These are phyloP conservation scores for Asterophora parasitica DNA, from an alignment of 768 basidiomycete species.

Conservation along the genomic window DNA sequence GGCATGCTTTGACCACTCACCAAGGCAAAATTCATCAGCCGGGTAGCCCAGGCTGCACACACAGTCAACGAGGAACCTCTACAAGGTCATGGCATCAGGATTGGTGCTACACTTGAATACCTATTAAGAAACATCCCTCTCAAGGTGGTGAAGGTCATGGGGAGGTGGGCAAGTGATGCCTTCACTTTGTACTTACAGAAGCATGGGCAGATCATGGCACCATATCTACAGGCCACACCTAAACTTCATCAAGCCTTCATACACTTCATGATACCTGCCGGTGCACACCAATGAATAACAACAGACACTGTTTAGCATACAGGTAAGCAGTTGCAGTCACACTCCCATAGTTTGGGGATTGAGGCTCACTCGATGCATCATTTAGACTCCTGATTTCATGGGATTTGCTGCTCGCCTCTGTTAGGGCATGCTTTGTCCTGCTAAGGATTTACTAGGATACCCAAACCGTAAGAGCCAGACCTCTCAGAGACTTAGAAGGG, in stretches of 20 bases:
- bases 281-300: not conserved
- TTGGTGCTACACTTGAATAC: conserved; percentile 23
- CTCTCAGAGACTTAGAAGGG: no score
- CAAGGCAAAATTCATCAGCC: conserved; percentile 16
- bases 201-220: conserved; percentile 13
- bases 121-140: conserved; percentile 16
- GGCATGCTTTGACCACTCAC: conserved; percentile 18
- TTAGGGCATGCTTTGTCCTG: no score
- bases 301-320: not conserved
- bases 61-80: conserved; percentile 5
- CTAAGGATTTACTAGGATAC: no score
- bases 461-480: no score
- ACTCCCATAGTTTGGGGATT: not conserved
- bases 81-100: conserved; percentile 23
- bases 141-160: conserved; percentile 13
- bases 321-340: not conserved
- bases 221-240: conserved; percentile 11
- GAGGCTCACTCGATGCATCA: conserved; percentile 1
- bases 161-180: conserved; percentile 12
- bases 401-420: conserved; percentile 3
- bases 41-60: conserved; percentile 4
- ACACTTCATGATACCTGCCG: not conserved
- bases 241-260: not conserved
- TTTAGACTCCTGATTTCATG: not conserved
- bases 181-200: conserved; percentile 9